These are phyloP conservation scores for Exophiala sideris DNA, from an alignment of 2,329 filamentous ascomycete genomes.

Conservation along the genomic window DNA sequence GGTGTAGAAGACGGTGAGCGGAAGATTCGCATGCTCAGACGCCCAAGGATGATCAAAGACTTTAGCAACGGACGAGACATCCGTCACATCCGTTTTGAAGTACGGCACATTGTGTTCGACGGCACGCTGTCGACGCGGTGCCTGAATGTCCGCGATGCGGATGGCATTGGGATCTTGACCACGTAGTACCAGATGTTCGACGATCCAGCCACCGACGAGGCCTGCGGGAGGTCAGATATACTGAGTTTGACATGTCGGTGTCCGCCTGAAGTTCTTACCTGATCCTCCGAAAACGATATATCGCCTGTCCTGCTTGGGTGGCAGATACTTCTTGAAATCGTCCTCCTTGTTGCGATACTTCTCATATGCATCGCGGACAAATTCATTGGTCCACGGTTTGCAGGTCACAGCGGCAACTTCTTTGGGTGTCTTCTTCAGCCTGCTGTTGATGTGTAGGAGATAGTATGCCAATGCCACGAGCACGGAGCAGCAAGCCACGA, in stretches of 20 bases:
- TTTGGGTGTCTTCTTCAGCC: too few relatives aligned
- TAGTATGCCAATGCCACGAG: too few relatives aligned
- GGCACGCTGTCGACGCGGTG: conserved; percentile 41
- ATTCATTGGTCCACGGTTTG: not conserved
- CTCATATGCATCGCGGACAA: not conserved
- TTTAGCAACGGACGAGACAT: conserved; percentile 40
- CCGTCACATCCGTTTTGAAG: conserved; percentile 51
- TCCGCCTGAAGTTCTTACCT: too few relatives aligned
- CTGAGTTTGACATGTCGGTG: too few relatives aligned
- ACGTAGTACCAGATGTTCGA: conserved; percentile 52
- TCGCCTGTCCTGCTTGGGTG: not conserved
- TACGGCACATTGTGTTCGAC: conserved; percentile 45
- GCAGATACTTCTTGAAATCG: not conserved
- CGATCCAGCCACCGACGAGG: conserved; percentile 55
- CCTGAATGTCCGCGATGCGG: conserved; percentile 52
- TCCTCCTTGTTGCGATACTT: not conserved
- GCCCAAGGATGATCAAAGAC: conserved; percentile 52
- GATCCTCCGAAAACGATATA: conserved; percentile 1
- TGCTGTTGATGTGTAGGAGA: too few relatives aligned
- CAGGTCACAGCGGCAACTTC: too few relatives aligned
- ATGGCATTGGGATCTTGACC: conserved; percentile 52
- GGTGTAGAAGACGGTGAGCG: conserved; percentile 58
- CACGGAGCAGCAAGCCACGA: too few relatives aligned
- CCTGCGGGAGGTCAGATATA: conserved; percentile 2
- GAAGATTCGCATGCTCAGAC: conserved; percentile 38